Percentiles rank a stretch among this genome's conserved stretches.
These are phyloP conservation scores for Cicer judaicum DNA, from an alignment of 306 rosid species.

Conservation along the genomic window DNA sequence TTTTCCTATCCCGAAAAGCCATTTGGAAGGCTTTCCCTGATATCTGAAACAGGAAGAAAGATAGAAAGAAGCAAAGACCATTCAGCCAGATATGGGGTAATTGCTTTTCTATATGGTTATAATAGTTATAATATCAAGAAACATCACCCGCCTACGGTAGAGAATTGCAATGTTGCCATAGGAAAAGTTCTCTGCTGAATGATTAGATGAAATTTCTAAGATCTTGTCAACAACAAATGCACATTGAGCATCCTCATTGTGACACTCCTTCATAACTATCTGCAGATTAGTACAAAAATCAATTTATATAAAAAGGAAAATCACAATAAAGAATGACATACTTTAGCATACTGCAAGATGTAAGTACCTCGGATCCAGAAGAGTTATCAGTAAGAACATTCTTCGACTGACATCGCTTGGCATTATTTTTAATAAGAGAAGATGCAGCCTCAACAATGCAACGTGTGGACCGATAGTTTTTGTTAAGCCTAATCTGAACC, in stretches of 20 bases:
- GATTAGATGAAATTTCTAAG: slow-evolving; percentile 61
- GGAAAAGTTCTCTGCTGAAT: slow-evolving; percentile 59
- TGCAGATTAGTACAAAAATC: slow-evolving; percentile 43
- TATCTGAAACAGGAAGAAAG: slow-evolving; percentile 54
- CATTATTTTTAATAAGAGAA: slow-evolving; percentile 77
- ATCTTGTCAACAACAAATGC: slow-evolving; percentile 90
- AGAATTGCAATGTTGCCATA: slow-evolving; percentile 84
- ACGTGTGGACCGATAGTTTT: slow-evolving; percentile 93
- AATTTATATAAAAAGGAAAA: slow-evolving; percentile 39
- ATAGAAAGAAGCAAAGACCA: slow-evolving; percentile 16
- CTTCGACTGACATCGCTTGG: slow-evolving; percentile 70
- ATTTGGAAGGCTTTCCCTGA: slow-evolving; percentile 93
- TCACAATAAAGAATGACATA: slow-evolving; percentile 2
- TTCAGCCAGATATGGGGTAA: slow-evolving; percentile 17
- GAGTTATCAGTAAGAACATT: slow-evolving; percentile 81
- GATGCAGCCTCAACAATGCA: slow-evolving; percentile 93
- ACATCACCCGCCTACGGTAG: slow-evolving; percentile 92
- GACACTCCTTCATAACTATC: slow-evolving; percentile 85
- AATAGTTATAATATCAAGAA: slow-evolving; percentile 39
- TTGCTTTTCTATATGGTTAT: slow-evolving; percentile 26
- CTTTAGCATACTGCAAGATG: slow-evolving; percentile 36
- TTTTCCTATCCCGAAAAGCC: slow-evolving; percentile 87
- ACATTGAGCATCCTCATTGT: slow-evolving; percentile 87
- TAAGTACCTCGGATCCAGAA: slow-evolving; percentile 82
- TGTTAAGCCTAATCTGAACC: slow-evolving; percentile 80